Base-by-base conservation (phyloP, 805 yeast species). In the Metahyphopichia silvanorum region DNA sequence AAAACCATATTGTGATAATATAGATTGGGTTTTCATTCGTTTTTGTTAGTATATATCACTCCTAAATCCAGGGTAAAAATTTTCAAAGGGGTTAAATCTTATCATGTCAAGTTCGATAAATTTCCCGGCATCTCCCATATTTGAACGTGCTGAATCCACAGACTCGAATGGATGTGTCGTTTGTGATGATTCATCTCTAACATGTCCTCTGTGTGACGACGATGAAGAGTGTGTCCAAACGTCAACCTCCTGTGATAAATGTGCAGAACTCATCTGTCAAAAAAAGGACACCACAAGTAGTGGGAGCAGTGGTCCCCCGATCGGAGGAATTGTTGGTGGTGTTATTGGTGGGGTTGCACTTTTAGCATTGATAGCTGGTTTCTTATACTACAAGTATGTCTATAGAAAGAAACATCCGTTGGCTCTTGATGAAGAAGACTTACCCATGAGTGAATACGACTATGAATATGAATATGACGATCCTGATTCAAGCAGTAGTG, bases 261-360 rank as follows among this genome's bases (percentile, higher is more conserved):
- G 66, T 45, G 46, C 60, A 4, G 39, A 33, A 21, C 46, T 38
- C 32, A 43, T 38, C 34, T 61, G 66, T 43, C 43, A 40, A 8
- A 29, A 46, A 2, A 29, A 32, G 6, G 47, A 35, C 8, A 24
- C 28, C 10, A 7, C 31, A 14, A 17, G 37, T n/a, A 18, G 38
- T 4, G 15, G 26, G 7, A 25, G 33, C 6, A 33, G 27, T n/a
- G 16, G 39, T 21, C 25, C 49, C 2, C 52, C 58, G 10, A 42
- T 62, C 12, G 71, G 71, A 9, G 66, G 56, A 4, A 57, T 66
- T 13, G 69, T 60, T 2, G 73, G 73, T 10, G 73, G 71, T 9
- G 64, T 60, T 1, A 49, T 64, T 4, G 73, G 70, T 10, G 67
- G 67, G 6, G 44, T 58, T 16, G 63, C 42, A 3, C 54, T 51